Base-by-base conservation (phyloP, 2,329 filamentous ascomycete species). In the Whalleya microplaca region DNA sequence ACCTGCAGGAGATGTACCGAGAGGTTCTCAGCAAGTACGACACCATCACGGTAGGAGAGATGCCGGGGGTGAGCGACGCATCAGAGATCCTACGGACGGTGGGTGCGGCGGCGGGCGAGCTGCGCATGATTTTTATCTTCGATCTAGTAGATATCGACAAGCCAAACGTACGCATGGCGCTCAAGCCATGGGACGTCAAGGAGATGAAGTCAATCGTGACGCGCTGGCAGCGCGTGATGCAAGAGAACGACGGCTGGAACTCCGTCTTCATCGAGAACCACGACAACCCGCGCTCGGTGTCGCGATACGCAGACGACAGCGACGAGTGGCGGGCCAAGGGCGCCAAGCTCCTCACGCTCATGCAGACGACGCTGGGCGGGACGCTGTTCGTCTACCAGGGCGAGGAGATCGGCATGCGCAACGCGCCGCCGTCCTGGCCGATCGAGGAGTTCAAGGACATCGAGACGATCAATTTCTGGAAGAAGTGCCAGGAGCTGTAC, bases 111-210 rank as follows among this genome's bases (percentile, higher is more conserved):
- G 81, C 83, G 53, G 80, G 80, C 56, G 82, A 89, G 69, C 73
- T 90, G 47, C 82, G 85, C 67, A 90, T 90, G 87, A 84, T 89
- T 1, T 90, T 90, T 71, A 84, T 86, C 62, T 86, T 87, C 59
- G 83, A 86, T 62, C 79, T 86, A 10, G 84, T 89, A 7, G 81
- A 87, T 65, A 75, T 88, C 16, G 87, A 83, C 5, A 76, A 79
- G 51, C 80, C 79, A 20, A 69, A 75, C 45, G 61, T 70, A 7
- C 58, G 83, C 53, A 69, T 75, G 65, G 71, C 78, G 0, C 73
- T 80, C 47, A 82, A 80, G 59, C 82, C 84, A 2, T 80, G 71
- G 69, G 71, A 72, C 12, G 62, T 78, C 3, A 66, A 71, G 3
- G 69, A 76, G 20, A 64, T 80, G 62, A 76, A 77, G 59, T 57